Percentiles rank a stretch among this genome's conserved stretches.
phyloP scores from a whole-genome alignment of 1,139 yeast genomes.

The Geotrichum phurueaensis region DNA sequence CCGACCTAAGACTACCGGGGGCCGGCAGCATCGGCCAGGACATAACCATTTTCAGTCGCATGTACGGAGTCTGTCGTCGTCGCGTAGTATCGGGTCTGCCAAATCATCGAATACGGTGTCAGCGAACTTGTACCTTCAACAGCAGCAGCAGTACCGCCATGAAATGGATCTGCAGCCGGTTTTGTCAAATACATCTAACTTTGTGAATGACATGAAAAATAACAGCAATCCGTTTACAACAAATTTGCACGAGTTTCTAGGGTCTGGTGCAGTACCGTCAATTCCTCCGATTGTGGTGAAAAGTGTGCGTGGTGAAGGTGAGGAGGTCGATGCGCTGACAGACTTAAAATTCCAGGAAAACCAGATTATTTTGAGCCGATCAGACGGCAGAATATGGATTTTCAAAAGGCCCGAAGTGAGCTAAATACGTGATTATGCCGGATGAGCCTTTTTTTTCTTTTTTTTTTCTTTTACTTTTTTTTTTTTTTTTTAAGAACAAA shows the following conservation, averaged over 20 bases:
- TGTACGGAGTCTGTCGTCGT: not conserved
- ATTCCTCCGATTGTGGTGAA: conserved; percentile 15
- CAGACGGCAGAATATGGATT: conserved; percentile 16
- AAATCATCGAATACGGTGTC: not conserved
- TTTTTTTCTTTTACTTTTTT: not conserved
- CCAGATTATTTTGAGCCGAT: conserved; percentile 9
- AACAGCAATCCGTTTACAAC: conserved; percentile 4
- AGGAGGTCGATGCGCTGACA: conserved; percentile 6
- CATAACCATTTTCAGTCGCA: not conserved
- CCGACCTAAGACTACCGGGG: conserved; percentile 25
- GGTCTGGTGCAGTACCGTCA: conserved; percentile 10
- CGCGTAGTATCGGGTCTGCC: not conserved
- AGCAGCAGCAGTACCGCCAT: conserved; percentile 8
- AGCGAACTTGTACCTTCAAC: conserved; percentile 6
- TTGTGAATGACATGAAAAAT: not conserved
- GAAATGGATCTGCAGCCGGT: conserved; percentile 2
- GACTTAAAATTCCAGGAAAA: conserved; percentile 12
- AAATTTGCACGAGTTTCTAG: conserved; percentile 12
- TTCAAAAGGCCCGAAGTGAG: conserved; percentile 3
- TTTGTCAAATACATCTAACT: conserved; percentile 4
- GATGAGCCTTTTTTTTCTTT: conserved; percentile 1
- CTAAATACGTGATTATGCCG: not conserved
- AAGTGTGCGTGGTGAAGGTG: conserved; percentile 7
- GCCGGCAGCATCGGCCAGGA: not conserved
- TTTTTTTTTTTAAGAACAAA: not conserved